A percentile compares a stretch with the other conserved stretches of the same genome.
Evolutionary conservation across 441 rosid species (phyloP).

Genomic region (Eruca vesicaria): DNA sequence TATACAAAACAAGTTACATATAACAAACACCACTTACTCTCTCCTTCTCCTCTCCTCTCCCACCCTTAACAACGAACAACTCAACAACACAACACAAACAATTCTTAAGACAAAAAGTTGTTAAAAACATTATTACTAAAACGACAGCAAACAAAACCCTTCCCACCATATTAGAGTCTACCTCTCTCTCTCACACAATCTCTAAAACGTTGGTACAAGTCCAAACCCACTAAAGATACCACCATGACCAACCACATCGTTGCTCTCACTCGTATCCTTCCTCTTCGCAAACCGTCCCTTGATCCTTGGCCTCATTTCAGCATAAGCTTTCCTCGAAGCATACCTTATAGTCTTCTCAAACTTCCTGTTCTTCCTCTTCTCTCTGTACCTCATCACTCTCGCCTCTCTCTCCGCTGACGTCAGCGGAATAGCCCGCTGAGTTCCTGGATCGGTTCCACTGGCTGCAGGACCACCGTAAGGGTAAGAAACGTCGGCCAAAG

Average conservation of each 20-base stretch:
- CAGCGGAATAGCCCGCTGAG: background rate
- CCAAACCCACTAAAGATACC: conserved; percentile 55
- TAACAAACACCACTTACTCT: background rate
- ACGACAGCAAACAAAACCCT: background rate
- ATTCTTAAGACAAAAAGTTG: background rate
- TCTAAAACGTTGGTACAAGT: conserved; percentile 74
- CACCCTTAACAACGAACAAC: background rate
- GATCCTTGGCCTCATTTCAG: conserved; percentile 72
- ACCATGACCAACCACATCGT: conserved; percentile 33
- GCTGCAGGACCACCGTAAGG: background rate
- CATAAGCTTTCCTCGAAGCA: background rate
- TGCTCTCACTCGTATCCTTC: conserved; percentile 42
- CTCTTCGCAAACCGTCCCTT: conserved; percentile 94
- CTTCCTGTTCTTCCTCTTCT: conserved; percentile 1
- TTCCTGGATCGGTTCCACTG: background rate
- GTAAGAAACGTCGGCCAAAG: background rate
- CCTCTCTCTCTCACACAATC: background rate
- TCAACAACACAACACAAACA: conserved; percentile 12
- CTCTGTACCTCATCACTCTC: conserved; percentile 2
- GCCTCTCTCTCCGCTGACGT: background rate
- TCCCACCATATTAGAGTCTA: background rate
- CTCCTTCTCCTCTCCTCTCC: background rate
- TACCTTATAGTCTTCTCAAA: background rate
- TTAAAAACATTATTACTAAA: conserved; percentile 24
- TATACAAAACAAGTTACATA: conserved; percentile 24